These are phyloP conservation scores for Monilinia aucupariae DNA, from an alignment of 2,329 filamentous ascomycete genomes.

Conservation along the genomic window DNA sequence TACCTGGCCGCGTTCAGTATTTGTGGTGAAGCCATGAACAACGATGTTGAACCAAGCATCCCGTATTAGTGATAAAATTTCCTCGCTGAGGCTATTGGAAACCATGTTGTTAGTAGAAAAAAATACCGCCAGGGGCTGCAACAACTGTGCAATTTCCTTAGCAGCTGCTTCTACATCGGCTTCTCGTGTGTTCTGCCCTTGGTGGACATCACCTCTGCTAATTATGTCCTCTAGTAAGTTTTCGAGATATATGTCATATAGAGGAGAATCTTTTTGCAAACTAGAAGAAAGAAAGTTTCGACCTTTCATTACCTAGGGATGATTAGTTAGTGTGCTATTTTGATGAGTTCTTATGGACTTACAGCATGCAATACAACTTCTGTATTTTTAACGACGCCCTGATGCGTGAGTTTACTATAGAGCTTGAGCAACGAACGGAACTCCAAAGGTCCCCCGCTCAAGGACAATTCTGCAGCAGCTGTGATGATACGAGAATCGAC, in stretches of 20 bases:
- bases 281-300: constrained; percentile 71
- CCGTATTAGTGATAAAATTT: constrained; percentile 67
- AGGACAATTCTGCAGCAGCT: constrained; percentile 71
- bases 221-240: constrained; percentile 83
- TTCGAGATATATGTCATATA: constrained; percentile 78
- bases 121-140: constrained; percentile 81
- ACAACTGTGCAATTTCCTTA: constrained; percentile 78
- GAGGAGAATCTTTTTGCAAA: constrained; percentile 61
- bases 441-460: constrained; percentile 72
- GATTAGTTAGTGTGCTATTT: constrained; percentile 14
- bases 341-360: constrained; percentile 35
- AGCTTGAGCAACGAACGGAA: constrained; percentile 82
- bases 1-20: constrained; percentile 66
- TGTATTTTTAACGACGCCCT: constrained; percentile 66
- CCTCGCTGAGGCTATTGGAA: constrained; percentile 52
- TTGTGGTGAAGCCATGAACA: constrained; percentile 80
- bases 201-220: constrained; percentile 80
- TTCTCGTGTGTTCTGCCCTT: constrained; percentile 66
- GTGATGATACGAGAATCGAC: constrained; percentile 83
- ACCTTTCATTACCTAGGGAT: constrained; percentile 62
- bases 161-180: constrained; percentile 78
- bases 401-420: constrained; percentile 68
- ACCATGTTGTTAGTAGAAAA: constrained; percentile 61
- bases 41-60: constrained; percentile 99
- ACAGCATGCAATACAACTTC: constrained; percentile 65